Conservation (phyloP, 2,329 filamentous ascomycete species). For the Fusarium acutatum region DNA sequence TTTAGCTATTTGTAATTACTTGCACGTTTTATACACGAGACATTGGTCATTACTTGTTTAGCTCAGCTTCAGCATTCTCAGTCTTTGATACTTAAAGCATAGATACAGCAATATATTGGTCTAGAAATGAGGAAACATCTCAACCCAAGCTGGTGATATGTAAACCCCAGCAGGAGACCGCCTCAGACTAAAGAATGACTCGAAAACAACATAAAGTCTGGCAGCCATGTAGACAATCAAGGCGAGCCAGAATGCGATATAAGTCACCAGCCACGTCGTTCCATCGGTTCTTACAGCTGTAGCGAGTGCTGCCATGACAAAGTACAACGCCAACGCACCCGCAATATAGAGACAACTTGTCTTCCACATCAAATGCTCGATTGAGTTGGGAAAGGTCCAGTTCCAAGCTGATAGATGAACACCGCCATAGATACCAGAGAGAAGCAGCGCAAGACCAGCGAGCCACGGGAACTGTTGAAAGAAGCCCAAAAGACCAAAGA, state of each 20-base stretch:
- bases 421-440: not conserved
- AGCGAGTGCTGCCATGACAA: not conserved
- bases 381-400: not conserved
- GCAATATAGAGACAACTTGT: not conserved
- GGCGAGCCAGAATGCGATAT: not conserved
- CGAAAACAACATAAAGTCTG: not conserved
- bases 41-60: not conserved
- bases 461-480: conserved; percentile 1
- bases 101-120: not conserved
- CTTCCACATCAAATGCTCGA: not conserved
- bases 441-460: not conserved
- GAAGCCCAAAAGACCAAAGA: conserved; percentile 1
- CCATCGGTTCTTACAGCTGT: not conserved
- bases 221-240: not conserved
- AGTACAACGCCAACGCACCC: not conserved
- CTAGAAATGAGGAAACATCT: conserved; percentile 1
- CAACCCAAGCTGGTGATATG: not conserved
- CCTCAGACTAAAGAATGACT: not conserved
- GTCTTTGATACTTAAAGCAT: not conserved
- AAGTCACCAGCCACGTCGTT: not conserved
- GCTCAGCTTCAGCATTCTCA: not conserved
- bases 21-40: not conserved
- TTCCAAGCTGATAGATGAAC: conserved; percentile 1
- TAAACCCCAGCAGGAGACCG: not conserved
- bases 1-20: conserved; percentile 35